Conservation (phyloP, 768 basidiomycete genomes). For the Pholiota molesta region DNA sequence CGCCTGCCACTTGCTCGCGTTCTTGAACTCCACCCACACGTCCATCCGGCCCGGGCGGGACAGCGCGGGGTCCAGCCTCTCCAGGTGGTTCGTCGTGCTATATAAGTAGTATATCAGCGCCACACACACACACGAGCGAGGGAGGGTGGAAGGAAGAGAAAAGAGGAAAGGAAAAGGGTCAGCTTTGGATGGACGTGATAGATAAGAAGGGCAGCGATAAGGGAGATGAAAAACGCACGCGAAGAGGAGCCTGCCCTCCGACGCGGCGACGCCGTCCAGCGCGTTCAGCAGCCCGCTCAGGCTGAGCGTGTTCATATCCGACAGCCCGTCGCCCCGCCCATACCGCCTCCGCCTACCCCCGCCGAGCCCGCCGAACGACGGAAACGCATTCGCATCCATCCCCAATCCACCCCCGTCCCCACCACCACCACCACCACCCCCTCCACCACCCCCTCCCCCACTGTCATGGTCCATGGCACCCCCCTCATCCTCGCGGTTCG, state of each 20-base stretch:
- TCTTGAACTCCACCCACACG: constrained; percentile 90
- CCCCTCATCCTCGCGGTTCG: constrained; percentile 58
- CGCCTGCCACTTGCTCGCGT: constrained; percentile 83
- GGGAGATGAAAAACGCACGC: constrained; percentile 61
- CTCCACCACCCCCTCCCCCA: too few species aligned
- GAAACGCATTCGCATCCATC: constrained; percentile 37
- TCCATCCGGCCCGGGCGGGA: constrained; percentile 94
- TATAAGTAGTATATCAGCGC: too few species aligned
- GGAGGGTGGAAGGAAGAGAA: too few species aligned
- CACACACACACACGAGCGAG: too few species aligned
- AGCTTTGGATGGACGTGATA: too few species aligned
- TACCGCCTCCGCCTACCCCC: constrained; percentile 8
- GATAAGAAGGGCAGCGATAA: too few species aligned
- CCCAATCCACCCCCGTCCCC: constrained; percentile 22
- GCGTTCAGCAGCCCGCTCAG: constrained; percentile 84
- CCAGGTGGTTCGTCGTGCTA: constrained; percentile 90
- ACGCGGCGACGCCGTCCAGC: constrained; percentile 83
- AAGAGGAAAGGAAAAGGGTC: too few species aligned
- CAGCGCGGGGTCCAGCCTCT: constrained; percentile 86
- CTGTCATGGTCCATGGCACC: too few species aligned
- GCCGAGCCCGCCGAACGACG: constrained; percentile 8
- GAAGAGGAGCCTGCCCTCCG: constrained; percentile 86
- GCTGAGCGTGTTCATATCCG: constrained; percentile 80
- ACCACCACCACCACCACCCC: too few species aligned
- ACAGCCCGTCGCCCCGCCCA: constrained; percentile 37